These are phyloP conservation scores for Blastobotrys niveus DNA, from an alignment of 1,139 yeast species.

Conservation along the genomic window DNA sequence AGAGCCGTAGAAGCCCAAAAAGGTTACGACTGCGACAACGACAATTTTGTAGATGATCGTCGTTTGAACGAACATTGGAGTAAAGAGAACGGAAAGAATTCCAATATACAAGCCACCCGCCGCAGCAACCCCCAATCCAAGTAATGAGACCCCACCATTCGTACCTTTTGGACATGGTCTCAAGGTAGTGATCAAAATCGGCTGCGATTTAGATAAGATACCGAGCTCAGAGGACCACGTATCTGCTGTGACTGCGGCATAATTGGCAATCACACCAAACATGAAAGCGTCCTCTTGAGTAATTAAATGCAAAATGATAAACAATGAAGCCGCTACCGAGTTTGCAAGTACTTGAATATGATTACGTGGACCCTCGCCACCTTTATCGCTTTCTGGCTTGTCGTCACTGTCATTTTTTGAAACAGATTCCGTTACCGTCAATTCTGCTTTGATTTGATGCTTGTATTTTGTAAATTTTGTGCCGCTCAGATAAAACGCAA, in stretches of 20 bases:
- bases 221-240: slow-evolving; percentile 49
- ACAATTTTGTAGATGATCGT: slow-evolving; percentile 7
- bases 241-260: slow-evolving; percentile 45
- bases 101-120: slow-evolving; percentile 40
- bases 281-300: slow-evolving; percentile 16
- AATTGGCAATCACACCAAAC: slow-evolving; percentile 39
- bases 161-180: slow-evolving; percentile 45
- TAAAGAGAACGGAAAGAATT: slow-evolving; percentile 27
- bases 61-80: slow-evolving; percentile 18
- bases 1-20: slow-evolving; percentile 40
- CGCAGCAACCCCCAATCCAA: slow-evolving; percentile 39
- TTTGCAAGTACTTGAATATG: slow-evolving; percentile 43
- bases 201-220: slow-evolving; percentile 37
- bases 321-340: slow-evolving; percentile 36
- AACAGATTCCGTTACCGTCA: slow-evolving; percentile 26
- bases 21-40: slow-evolving; percentile 31
- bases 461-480: slow-evolving; percentile 40
- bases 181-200: slow-evolving; percentile 41
- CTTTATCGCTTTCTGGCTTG: slow-evolving; percentile 15
- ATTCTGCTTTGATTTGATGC: slow-evolving; percentile 31
- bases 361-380: slow-evolving; percentile 30
- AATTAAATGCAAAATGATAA: slow-evolving; percentile 22
- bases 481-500: slow-evolving; percentile 40
- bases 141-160: slow-evolving; percentile 43
- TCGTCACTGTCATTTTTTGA: no score